Base-by-base conservation (phyloP, 2,329 filamentous ascomycete species). In the Hypocreales sp. region DNA sequence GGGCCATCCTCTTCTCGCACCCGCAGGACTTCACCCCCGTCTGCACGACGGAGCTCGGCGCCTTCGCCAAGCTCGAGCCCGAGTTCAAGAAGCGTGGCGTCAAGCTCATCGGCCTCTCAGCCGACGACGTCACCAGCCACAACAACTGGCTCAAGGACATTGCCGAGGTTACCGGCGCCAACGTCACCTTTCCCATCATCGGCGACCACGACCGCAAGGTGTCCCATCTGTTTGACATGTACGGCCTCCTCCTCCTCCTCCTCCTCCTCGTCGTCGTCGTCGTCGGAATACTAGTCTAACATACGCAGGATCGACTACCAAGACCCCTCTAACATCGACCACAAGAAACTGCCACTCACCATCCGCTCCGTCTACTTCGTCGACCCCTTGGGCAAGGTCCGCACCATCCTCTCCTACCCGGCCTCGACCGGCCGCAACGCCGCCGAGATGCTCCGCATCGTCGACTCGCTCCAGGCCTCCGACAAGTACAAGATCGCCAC, bases 331-430 rank as follows among this genome's bases (percentile, higher is more conserved):
- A 84, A 84, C 58, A 75, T 84, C 31, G 79, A 84, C 53, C 55
- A 67, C 46, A 82, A 82, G 68, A 78, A 78, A 42, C 79, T 87
- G 42, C 83, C 84, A 31, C 87, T 92, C 60, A 93, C 86, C 43
- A 92, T 94, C 60, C 82, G 86, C 46, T 83, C 79, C 42, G 86
- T 93, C 50, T 93, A 92, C 67, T 67, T 93, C 60, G 90, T 93
- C 54, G 84, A 93, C 63, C 84, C 84, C 38, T 73, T 72, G 56
- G 93, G 92, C 75, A 87, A 78, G 55, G 90, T 93, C 59, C 78
- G 86, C 44, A 73, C 86, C 51, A 92, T 83, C 53, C 79, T 93
- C 62, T 76, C 80, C 49, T 94, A 93, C 66, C 86, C 86, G 23
- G 84, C 86, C 35, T 86, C 79, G 32, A 92, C 83, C 24, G 86